These are phyloP conservation scores for Colletotrichum orbiculare DNA, from an alignment of 2,329 filamentous ascomycete species.

Conservation along the genomic window DNA sequence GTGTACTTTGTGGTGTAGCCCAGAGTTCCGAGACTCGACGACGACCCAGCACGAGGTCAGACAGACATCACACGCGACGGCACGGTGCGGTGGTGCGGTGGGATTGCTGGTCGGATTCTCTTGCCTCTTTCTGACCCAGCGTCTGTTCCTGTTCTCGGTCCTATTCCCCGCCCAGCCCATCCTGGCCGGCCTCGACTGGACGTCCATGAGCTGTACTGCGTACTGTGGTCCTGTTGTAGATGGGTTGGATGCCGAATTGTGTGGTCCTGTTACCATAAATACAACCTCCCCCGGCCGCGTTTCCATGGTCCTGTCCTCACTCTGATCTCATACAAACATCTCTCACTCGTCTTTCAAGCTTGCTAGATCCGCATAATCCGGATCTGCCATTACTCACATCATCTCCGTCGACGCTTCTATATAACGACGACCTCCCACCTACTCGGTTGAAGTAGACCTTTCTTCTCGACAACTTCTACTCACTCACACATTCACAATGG, in stretches of 20 bases:
- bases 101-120: conserved; percentile 26
- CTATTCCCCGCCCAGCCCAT: conserved; percentile 23
- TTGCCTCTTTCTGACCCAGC: conserved; percentile 26
- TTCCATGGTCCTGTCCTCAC: background rate
- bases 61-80: conserved; percentile 11
- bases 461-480: conserved; percentile 14
- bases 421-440: conserved; percentile 25
- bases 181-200: conserved; percentile 12
- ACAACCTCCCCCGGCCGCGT: conserved; percentile 22
- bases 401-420: conserved; percentile 4
- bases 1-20: background rate
- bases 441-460: background rate
- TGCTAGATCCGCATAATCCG: conserved; percentile 21
- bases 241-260: no score
- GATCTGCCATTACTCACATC: conserved; percentile 4
- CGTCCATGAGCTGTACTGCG: background rate
- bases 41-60: background rate
- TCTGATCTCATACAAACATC: conserved; percentile 27
- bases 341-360: conserved; percentile 1
- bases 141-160: conserved; percentile 4
- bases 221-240: no score
- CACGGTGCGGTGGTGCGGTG: background rate
- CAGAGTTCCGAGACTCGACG: no score
- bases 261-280: conserved; percentile 30
- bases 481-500: conserved; percentile 41